Evolutionary conservation across 345 rosid genomes (phyloP), one percentile per base, ranked within the genome.

Genomic region (Conringia planisiliqua): DNA sequence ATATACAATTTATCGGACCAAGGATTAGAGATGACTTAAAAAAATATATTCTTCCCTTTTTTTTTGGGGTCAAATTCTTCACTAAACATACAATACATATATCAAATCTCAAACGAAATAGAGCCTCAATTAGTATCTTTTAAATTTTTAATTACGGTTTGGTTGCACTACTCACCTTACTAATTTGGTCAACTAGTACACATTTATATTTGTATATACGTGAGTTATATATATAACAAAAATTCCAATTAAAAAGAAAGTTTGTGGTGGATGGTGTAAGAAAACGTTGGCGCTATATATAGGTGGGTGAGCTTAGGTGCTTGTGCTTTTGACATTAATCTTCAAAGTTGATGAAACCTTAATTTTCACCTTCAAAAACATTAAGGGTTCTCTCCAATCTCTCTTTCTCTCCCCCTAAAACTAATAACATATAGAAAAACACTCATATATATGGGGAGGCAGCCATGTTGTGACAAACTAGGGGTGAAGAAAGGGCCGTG

Each of bases 401-500:
- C 7, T 32, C 47, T 47, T 10, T 46, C 52, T 62, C 20, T 61
- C 14, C 16, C 13, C 5, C 24, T 47, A 40, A 3, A 39, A 39
- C 10, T 39, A 33, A 10, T 85, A 65, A 24, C 24, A 73, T 30
- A 55, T n/a, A 50, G 10, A 59, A 2, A 56, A 57, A 1, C 32
- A 6, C 57, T 43, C 30, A 60, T 32, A 71, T 36, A 4, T 40
- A 76, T 76, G 80, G 80, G 75, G 66, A 76, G 80, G 75, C 88
- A 85, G 61, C 94, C 90, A 55, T 87, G 91, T 55, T 89, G 91
- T 59, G 91, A 89, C 88, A 87, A 85, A 70, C 75, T 84, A 14
- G 85, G 83, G 7, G 94, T 89, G 39, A 89, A 85, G 87, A 89
- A 87, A 65, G 94, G 91, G 30, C 91, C 94, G 12, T 89, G 94